Percentiles rank a stretch among this genome's conserved stretches.
Conservation (phyloP, 345 rosid genomes). For the Erodium maritimum region DNA sequence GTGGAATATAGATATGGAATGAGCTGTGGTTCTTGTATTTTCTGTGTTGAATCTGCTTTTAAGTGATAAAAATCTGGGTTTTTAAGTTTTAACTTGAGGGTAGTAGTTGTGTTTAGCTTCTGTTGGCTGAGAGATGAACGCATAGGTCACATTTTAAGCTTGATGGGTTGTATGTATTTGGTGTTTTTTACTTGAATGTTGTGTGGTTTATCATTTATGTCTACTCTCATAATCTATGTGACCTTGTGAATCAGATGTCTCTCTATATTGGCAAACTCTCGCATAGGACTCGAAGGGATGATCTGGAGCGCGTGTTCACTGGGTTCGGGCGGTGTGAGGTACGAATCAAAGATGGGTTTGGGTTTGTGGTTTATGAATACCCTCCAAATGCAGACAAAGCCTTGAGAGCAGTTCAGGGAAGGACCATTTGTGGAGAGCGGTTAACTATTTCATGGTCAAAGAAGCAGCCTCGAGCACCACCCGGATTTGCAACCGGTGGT, state of each 20-base stretch:
- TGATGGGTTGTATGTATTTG: too few species aligned
- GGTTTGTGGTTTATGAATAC: constrained; percentile 38
- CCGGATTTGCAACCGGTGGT: constrained; percentile 13
- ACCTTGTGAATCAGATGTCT: constrained; percentile 22
- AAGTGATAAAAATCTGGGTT: not conserved
- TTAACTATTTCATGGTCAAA: constrained; percentile 43
- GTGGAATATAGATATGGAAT: not conserved
- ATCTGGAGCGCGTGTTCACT: constrained; percentile 31
- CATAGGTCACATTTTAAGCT: not conserved
- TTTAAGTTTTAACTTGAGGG: not conserved
- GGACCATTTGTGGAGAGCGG: constrained; percentile 28
- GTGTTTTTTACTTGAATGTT: not conserved
- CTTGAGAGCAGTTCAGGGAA: constrained; percentile 27
- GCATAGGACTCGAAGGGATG: constrained; percentile 17
- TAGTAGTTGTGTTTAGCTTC: not conserved
- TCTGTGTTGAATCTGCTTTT: too few species aligned
- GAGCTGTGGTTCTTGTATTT: not conserved
- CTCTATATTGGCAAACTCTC: constrained; percentile 34
- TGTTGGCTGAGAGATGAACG: not conserved
- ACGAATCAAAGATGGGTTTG: constrained; percentile 34
- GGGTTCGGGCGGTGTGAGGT: constrained; percentile 33
- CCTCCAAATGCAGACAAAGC: constrained; percentile 40
- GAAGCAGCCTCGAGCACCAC: constrained; percentile 28
- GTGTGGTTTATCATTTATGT: not conserved
- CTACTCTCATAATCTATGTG: too few species aligned